Conservation (phyloP, 139 green algal genomes). For the Chlamydomonas schloesseri region DNA sequence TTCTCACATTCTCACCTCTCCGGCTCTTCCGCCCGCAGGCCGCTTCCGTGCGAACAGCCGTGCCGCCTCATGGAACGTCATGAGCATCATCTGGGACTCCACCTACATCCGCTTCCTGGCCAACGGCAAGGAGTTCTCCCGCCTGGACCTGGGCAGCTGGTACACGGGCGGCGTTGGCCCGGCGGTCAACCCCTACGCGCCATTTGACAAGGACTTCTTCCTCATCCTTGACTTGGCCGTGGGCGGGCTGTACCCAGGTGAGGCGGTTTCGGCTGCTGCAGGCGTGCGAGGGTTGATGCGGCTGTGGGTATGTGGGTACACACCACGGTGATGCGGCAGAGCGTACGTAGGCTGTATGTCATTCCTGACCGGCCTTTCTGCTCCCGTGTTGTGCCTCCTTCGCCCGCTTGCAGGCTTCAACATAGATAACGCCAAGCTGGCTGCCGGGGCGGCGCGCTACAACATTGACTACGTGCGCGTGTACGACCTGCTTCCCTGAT, state of each 20-base stretch:
- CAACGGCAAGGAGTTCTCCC: not conserved
- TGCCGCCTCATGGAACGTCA: not conserved
- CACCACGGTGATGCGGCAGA: too few species aligned
- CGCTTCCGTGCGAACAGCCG: not conserved
- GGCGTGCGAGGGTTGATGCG: too few species aligned
- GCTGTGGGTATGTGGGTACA: too few species aligned
- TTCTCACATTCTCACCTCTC: too few species aligned
- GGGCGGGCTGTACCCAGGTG: not conserved
- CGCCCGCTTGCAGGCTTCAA: not conserved
- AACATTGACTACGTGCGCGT: not conserved
- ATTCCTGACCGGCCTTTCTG: too few species aligned
- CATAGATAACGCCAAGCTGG: not conserved
- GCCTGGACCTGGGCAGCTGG: not conserved
- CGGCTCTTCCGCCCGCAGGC: not conserved
- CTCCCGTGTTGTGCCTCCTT: too few species aligned
- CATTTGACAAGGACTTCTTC: conserved; percentile 17
- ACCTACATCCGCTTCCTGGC: conserved; percentile 1
- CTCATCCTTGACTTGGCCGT: not conserved
- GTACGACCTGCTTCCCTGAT: not conserved
- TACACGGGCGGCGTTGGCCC: not conserved
- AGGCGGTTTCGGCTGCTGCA: too few species aligned
- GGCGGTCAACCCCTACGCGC: not conserved
- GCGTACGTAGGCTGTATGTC: too few species aligned
- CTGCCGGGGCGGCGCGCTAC: not conserved
- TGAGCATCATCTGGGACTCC: not conserved